Evolutionary conservation across 257 asterid genomes (phyloP).

Genomic region (Solanum chaucha): DNA sequence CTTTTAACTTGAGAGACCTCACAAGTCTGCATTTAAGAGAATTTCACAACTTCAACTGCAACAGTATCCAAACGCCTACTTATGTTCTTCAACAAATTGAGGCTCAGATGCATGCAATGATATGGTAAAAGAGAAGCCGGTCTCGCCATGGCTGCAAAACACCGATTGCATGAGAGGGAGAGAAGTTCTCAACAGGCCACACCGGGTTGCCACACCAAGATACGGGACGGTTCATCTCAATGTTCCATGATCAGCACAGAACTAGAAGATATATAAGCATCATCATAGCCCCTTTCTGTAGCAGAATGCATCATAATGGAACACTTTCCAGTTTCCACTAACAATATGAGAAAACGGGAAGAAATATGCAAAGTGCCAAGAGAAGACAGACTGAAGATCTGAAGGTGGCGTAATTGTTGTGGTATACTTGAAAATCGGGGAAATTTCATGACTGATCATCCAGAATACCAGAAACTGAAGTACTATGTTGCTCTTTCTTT

Average conservation of each 20-base stretch:
- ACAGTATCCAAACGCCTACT: neutral
- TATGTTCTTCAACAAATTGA: neutral
- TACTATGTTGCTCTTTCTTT: neutral
- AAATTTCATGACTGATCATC: neutral
- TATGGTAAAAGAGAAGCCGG: neutral
- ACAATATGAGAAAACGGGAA: neutral
- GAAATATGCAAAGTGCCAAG: neutral
- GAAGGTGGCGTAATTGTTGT: neutral
- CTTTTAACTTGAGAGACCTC: too few relatives aligned
- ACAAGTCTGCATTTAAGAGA: too few relatives aligned
- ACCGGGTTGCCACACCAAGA: constrained; percentile 34
- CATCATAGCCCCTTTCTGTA: constrained; percentile 13
- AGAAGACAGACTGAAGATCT: neutral
- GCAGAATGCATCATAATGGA: neutral
- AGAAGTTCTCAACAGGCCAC: neutral
- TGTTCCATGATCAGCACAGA: constrained; percentile 1
- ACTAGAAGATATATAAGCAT: neutral
- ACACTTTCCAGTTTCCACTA: neutral
- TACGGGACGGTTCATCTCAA: constrained; percentile 13
- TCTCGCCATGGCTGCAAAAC: constrained; percentile 23
- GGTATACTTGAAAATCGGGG: neutral
- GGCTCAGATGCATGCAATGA: constrained; percentile 7
- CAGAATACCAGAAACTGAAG: neutral
- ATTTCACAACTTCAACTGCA: neutral
- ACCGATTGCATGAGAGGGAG: constrained; percentile 3